Evolutionary conservation across 1,139 yeast genomes (phyloP), one percentile per base, ranked within the genome.

Genomic region (Diutina sp.): DNA sequence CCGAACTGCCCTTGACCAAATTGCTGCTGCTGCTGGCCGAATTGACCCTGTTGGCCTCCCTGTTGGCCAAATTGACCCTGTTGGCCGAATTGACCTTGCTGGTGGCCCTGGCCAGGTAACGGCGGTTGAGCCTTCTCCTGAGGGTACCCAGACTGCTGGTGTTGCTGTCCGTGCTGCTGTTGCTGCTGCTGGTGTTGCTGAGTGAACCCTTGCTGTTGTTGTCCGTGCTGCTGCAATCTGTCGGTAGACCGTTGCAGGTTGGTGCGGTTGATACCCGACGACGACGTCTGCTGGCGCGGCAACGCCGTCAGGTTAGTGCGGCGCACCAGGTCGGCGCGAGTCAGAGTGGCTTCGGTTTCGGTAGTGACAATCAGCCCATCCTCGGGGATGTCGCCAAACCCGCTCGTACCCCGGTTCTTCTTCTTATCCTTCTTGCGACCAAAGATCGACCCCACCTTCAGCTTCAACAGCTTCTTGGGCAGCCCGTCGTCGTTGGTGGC

Each of bases 401-500:
- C 53, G 8, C 32, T 8, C 4, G 28, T 38, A 6, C 35, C 41
- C 6, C 18, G 32, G 53, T 18, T 9, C 53, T 50, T 50, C 28
- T 50, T 50, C 29, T 50, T 32, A n/a, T 50, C 44, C 53, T 50
- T 50, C 16, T 50, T 50, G 4, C 53, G 53, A 21, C 53, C 53
- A 32, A 50, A 50, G n/a, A 50, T 28, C 53, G 32, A 38, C n/a
- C 53, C 53, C 28, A 50, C 53, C 53, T 50, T 50, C 53, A 50
- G 53, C 44, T 50, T 50, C 35, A 50, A 50, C 28, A 29, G 18
- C 44, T 32, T 30, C 29, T 50, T 50, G 7, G 32, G 41, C 41
- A 35, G 41, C n/a, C n/a, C 41, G 8, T 50, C 44, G 28, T 50
- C 53, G 5, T 18, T 8, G 16, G 14, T 18, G 9, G 14, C 16